These are phyloP conservation scores for Phylloporus scabripes DNA, from an alignment of 768 basidiomycete species.

Conservation along the genomic window DNA sequence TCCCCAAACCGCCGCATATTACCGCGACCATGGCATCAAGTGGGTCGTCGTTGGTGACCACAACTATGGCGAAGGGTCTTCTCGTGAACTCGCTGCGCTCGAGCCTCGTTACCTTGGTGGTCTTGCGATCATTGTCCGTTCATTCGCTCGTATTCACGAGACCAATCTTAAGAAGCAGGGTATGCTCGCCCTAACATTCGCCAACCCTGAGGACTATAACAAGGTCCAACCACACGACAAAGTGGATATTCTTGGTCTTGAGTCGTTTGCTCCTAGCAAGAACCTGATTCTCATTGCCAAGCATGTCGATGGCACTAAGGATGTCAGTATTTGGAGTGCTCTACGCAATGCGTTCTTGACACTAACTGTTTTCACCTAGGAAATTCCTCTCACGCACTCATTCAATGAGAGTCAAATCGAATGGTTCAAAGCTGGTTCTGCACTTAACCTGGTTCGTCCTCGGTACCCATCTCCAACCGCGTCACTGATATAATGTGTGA, in stretches of 20 bases:
- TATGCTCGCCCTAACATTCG: constrained; percentile 95
- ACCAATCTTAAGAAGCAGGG: constrained; percentile 99
- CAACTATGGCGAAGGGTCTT: constrained; percentile 98
- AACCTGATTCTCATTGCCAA: constrained; percentile 78
- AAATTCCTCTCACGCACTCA: constrained; percentile 79
- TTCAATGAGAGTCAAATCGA: constrained; percentile 97
- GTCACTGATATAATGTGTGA: constrained; percentile 2
- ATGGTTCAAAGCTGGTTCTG: constrained; percentile 98
- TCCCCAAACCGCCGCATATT: constrained; percentile 79
- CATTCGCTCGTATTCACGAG: constrained; percentile 97
- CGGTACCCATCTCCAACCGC: background rate
- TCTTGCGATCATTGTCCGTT: constrained; percentile 91
- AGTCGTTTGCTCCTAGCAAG: constrained; percentile 87
- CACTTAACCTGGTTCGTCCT: constrained; percentile 73
- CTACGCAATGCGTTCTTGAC: background rate
- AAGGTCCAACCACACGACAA: constrained; percentile 83
- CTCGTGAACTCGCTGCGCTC: constrained; percentile 95
- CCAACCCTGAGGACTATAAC: constrained; percentile 89
- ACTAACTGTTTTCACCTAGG: constrained; percentile 33
- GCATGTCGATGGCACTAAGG: constrained; percentile 74
- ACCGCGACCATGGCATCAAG: constrained; percentile 85
- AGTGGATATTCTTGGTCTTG: constrained; percentile 84
- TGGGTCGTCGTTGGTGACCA: constrained; percentile 97
- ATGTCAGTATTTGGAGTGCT: constrained; percentile 37
- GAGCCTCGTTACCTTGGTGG: constrained; percentile 95